Conservation (phyloP, 2,329 filamentous ascomycete genomes). For the Chrysoporthe austroafricana region DNA sequence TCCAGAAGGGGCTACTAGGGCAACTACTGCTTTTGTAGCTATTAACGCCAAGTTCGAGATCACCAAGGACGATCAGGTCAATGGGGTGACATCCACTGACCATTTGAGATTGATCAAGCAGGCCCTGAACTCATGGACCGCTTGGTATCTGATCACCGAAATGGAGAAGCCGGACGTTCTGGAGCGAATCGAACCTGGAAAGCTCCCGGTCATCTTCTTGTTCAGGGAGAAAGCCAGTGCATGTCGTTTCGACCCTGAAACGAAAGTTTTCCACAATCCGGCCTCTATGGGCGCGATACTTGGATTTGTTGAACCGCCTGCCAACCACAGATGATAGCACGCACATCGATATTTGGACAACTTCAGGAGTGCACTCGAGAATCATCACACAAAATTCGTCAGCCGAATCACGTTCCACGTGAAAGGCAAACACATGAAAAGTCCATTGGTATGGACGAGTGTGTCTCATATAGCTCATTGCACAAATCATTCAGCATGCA, state of each 20-base stretch:
- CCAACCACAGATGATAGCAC: background rate
- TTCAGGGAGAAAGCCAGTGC: background rate
- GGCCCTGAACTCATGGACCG: background rate
- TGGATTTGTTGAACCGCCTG: background rate
- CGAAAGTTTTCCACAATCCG: background rate
- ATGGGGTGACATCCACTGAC: background rate
- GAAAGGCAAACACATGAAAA: background rate
- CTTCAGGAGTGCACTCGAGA: background rate
- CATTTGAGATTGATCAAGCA: background rate
- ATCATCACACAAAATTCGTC: background rate
- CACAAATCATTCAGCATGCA: background rate
- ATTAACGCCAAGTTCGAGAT: slow-evolving; percentile 9
- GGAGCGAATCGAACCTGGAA: background rate
- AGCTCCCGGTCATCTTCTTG: slow-evolving; percentile 10
- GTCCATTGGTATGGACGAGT: background rate
- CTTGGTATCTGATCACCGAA: background rate
- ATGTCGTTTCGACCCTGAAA: background rate
- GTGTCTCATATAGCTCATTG: too few species aligned
- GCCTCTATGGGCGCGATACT: background rate
- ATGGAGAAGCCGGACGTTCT: background rate
- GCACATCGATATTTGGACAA: background rate
- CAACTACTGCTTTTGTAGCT: slow-evolving; percentile 11
- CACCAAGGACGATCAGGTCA: background rate
- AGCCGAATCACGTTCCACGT: background rate
- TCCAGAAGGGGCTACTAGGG: background rate